A percentile compares a stretch with the other conserved stretches of the same genome.
Evolutionary conservation across 192 early-diverging fungal genomes (phyloP).

Genomic region (Mortierella hygrophila): DNA sequence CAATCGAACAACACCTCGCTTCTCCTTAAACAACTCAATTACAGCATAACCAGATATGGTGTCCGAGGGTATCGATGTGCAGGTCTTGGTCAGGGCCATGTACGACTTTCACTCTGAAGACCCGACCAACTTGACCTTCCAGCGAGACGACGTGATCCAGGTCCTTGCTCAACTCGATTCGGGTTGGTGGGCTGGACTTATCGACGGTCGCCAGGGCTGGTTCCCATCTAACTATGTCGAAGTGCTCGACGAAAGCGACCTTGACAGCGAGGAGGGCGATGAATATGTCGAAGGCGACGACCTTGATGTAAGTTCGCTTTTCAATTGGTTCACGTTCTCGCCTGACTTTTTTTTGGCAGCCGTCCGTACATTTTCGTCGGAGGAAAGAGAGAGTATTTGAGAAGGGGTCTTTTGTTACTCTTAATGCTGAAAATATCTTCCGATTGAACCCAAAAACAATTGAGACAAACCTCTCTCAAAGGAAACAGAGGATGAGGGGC

Average conservation of each 20-base stretch:
- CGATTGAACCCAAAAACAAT: constrained; percentile 10
- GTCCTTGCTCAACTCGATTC: constrained; percentile 84
- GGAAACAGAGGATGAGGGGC: neutral
- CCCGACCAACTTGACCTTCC: constrained; percentile 79
- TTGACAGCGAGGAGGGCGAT: constrained; percentile 44
- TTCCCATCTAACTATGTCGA: constrained; percentile 84
- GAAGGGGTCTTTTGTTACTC: too few relatives aligned
- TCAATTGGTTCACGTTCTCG: constrained; percentile 26
- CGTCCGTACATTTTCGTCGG: too few relatives aligned
- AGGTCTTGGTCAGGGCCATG: constrained; percentile 71
- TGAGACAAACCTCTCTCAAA: too few relatives aligned
- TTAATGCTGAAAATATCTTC: neutral
- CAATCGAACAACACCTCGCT: neutral
- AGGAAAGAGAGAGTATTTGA: neutral
- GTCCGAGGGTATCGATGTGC: constrained; percentile 42
- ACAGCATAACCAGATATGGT: constrained; percentile 27
- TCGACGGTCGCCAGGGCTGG: constrained; percentile 77
- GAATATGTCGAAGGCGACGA: constrained; percentile 40
- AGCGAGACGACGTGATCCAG: constrained; percentile 81
- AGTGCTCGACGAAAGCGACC: constrained; percentile 63
- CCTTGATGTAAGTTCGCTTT: constrained; percentile 46
- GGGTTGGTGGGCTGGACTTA: constrained; percentile 92
- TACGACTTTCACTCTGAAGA: constrained; percentile 85
- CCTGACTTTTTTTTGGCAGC: neutral
- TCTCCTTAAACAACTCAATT: neutral